Evolutionary conservation across 768 basidiomycete species (phyloP).

Genomic region (Pholiota conissans): DNA sequence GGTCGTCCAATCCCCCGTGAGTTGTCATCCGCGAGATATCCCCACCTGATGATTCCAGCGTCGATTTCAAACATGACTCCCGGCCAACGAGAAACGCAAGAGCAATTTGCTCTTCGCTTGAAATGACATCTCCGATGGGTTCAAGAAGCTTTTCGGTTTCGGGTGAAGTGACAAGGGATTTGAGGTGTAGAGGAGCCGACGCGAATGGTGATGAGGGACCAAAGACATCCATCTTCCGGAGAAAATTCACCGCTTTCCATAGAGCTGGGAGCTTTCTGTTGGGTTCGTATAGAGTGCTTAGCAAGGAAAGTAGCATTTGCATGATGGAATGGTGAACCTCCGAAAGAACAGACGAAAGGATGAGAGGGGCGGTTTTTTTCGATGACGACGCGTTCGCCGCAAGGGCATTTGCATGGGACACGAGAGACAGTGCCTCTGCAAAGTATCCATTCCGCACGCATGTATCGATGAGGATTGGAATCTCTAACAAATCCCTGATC

Average conservation of each 20-base stretch:
- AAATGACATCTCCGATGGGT: constrained; percentile 29
- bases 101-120: constrained; percentile 76
- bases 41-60: constrained; percentile 53
- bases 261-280: constrained; percentile 82
- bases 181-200: constrained; percentile 18
- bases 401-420: constrained; percentile 64
- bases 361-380: constrained; percentile 37
- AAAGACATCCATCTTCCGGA: constrained; percentile 80
- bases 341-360: constrained; percentile 61
- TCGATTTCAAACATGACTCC: constrained; percentile 57
- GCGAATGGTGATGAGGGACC: constrained; percentile 29
- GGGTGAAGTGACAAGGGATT: constrained; percentile 11
- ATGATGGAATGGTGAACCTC: constrained; percentile 69
- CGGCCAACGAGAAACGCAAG: constrained; percentile 77
- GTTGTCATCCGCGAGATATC: constrained; percentile 40
- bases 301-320: constrained; percentile 76
- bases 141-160: constrained; percentile 23
- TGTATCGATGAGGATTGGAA: constrained; percentile 88
- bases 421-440: constrained; percentile 85
- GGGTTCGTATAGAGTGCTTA: constrained; percentile 78
- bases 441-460: constrained; percentile 94
- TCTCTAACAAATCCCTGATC: constrained; percentile 86
- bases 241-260: constrained; percentile 87
- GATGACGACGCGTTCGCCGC: constrained; percentile 40
- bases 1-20: constrained; percentile 46